A percentile compares a stretch with the other conserved stretches of the same genome.
phyloP scores from a whole-genome alignment of 257 asterid species.

The Paulownia fortunei region DNA sequence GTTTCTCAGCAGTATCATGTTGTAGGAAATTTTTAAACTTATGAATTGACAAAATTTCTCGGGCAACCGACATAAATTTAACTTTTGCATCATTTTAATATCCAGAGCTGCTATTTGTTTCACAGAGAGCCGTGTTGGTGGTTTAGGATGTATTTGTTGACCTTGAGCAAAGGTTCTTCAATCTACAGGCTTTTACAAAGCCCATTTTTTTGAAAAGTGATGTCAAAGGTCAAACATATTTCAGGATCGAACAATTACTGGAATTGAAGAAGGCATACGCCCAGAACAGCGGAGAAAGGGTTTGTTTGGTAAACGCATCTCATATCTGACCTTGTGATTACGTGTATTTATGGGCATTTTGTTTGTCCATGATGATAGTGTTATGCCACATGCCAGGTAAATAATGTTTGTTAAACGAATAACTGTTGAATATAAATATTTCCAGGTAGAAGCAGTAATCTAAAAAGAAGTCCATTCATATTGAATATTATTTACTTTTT shows the following conservation, averaged over 20 bases:
- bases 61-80: not conserved
- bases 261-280: conserved; percentile 44
- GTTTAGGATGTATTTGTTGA: not conserved
- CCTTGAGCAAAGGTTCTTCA: not conserved
- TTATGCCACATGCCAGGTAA: not conserved
- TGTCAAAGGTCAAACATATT: conserved; percentile 6
- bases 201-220: conserved; percentile 8
- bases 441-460: not conserved
- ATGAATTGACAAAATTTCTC: not conserved
- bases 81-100: not conserved
- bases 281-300: conserved; percentile 38
- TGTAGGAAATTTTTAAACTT: not conserved
- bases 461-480: not conserved
- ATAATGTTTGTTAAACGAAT: not conserved
- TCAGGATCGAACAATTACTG: conserved; percentile 61
- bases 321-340: not conserved
- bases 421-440: not conserved
- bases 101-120: not conserved
- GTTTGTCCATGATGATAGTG: conserved; percentile 3
- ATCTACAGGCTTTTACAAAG: not conserved
- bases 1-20: not conserved
- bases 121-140: not conserved
- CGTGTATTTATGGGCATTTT: conserved; percentile 7
- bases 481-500: not conserved
- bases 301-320: conserved; percentile 24